A percentile compares a stretch with the other conserved stretches of the same genome.
Conservation (phyloP, 495 filamentous ascomycete genomes). For the Glonium stellatum region DNA sequence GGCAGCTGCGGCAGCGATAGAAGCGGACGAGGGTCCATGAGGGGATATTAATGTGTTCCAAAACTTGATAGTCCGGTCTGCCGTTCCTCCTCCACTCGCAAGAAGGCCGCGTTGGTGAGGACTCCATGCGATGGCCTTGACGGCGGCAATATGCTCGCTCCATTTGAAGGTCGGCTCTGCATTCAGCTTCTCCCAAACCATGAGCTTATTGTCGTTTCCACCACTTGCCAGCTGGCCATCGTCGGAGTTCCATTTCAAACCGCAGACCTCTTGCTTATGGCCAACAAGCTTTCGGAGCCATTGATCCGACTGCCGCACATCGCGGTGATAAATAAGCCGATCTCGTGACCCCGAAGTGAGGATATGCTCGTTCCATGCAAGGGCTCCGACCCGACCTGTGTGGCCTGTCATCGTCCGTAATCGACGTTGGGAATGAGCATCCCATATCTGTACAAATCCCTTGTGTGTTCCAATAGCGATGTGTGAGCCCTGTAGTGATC, state of each 20-base stretch:
- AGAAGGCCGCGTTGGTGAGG: conserved; percentile 89
- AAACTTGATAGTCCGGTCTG: conserved; percentile 92
- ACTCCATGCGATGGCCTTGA: conserved; percentile 98
- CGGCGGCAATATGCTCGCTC: conserved; percentile 84
- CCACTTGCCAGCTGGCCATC: conserved; percentile 93
- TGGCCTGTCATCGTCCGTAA: conserved; percentile 95
- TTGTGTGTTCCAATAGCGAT: conserved; percentile 89
- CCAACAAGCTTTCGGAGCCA: conserved; percentile 78
- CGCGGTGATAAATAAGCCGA: conserved; percentile 86
- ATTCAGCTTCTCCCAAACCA: conserved; percentile 93
- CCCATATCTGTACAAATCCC: conserved; percentile 95
- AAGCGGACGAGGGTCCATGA: conserved; percentile 23
- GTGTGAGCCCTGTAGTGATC: conserved; percentile 64
- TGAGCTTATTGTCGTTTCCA: conserved; percentile 95
- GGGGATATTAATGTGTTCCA: conserved; percentile 71
- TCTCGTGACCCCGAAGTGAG: conserved; percentile 92
- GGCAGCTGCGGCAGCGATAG: conserved; percentile 50
- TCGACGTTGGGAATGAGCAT: conserved; percentile 75
- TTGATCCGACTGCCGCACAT: conserved; percentile 89
- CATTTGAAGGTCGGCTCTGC: conserved; percentile 87
- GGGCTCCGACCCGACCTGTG: conserved; percentile 77
- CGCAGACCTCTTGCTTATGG: conserved; percentile 97
- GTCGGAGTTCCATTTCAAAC: conserved; percentile 93
- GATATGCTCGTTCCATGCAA: conserved; percentile 98
- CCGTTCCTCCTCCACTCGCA: conserved; percentile 93